phyloP scores from a whole-genome alignment of 768 basidiomycete genomes.

The Mycena venus region DNA sequence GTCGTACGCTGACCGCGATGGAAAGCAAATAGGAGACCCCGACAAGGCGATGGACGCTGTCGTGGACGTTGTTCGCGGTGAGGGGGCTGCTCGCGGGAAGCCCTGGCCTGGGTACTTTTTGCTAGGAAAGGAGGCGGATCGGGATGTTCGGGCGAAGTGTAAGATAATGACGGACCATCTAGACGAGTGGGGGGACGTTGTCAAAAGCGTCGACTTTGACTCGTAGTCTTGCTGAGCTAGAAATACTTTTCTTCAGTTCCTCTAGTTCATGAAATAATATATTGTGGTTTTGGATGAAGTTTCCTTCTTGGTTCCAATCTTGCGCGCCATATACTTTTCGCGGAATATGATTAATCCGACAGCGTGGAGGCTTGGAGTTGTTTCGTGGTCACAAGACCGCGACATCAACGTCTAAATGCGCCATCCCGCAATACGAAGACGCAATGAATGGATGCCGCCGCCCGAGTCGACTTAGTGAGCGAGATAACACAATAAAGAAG shows the following conservation, averaged over 20 bases:
- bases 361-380: background rate
- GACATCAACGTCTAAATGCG: background rate
- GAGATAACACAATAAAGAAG: slow-evolving; percentile 30
- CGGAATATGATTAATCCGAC: background rate
- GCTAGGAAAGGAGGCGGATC: slow-evolving; percentile 67
- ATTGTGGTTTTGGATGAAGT: background rate
- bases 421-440: background rate
- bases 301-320: no score
- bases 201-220: slow-evolving; percentile 58
- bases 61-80: slow-evolving; percentile 63
- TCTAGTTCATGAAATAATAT: background rate
- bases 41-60: slow-evolving; percentile 67
- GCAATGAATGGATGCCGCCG: background rate
- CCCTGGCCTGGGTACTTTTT: slow-evolving; percentile 63
- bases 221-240: background rate
- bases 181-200: slow-evolving; percentile 69
- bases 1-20: background rate
- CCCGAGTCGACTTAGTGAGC: no score
- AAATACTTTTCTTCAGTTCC: background rate
- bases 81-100: slow-evolving; percentile 62
- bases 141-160: slow-evolving; percentile 64
- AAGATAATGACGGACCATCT: slow-evolving; percentile 57
- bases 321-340: no score
- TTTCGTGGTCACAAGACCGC: slow-evolving; percentile 1
- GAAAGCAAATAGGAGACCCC: slow-evolving; percentile 59